phyloP scores from a whole-genome alignment of 177 flowering plant genomes.

The Tripterygium wilfordii region DNA sequence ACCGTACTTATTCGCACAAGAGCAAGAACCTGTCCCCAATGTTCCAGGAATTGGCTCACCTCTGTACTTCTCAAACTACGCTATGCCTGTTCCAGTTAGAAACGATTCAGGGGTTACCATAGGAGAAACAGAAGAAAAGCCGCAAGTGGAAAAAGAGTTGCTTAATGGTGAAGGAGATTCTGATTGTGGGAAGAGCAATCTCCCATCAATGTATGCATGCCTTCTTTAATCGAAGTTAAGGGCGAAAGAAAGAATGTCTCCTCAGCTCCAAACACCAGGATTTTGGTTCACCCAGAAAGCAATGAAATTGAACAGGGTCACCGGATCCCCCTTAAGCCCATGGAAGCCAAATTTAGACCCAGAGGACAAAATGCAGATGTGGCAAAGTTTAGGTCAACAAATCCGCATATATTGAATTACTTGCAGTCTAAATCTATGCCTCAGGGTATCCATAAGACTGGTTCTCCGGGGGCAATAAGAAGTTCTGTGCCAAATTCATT shows the following conservation, averaged over 20 bases:
- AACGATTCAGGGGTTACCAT: conserved; percentile 27
- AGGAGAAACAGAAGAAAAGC: conserved; percentile 35
- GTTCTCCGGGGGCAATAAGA: conserved; percentile 6
- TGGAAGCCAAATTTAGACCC: conserved; percentile 9
- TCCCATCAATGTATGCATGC: conserved; percentile 10
- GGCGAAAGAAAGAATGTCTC: conserved; percentile 8
- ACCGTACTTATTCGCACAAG: conserved; percentile 21
- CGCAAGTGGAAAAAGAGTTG: conserved; percentile 19
- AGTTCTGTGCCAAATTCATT: conserved; percentile 7
- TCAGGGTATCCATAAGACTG: conserved; percentile 4
- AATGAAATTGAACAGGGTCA: conserved; percentile 8
- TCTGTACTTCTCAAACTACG: conserved; percentile 16
- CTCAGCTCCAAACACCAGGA: conserved; percentile 1
- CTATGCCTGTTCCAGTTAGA: conserved; percentile 17
- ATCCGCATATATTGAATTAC: conserved; percentile 12
- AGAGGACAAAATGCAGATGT: conserved; percentile 7
- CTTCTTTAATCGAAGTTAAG: conserved; percentile 12
- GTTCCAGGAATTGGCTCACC: conserved; percentile 21
- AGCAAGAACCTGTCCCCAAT: conserved; percentile 17
- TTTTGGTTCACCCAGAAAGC: conserved; percentile 9
- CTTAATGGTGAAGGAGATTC: conserved; percentile 13
- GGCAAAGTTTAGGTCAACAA: conserved; percentile 6
- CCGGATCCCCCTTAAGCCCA: conserved; percentile 5
- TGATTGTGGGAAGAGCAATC: conserved; percentile 8
- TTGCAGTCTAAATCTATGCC: too few species aligned